Evolutionary conservation across 345 rosid species (phyloP).

Genomic region (Citrus medica): DNA sequence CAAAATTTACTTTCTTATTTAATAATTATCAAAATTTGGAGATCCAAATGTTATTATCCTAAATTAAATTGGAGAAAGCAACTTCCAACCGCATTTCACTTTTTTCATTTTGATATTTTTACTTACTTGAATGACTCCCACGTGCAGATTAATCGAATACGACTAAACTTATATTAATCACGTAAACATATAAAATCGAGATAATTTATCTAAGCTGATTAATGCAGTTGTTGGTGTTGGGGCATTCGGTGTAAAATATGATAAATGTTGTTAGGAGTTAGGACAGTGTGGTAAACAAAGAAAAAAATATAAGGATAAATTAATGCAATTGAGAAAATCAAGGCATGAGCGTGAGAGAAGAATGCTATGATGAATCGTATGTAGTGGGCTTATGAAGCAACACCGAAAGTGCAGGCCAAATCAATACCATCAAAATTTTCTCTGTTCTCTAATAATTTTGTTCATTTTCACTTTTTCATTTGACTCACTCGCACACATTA

Average conservation of each 20-base stretch:
- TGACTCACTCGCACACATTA: not conserved
- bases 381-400: constrained; percentile 20
- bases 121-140: not conserved
- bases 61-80: not conserved
- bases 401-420: constrained; percentile 33
- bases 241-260: not conserved
- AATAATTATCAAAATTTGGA: not conserved
- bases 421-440: not conserved
- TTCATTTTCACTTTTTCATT: accelerated
- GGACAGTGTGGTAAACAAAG: constrained; percentile 1
- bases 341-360: not conserved
- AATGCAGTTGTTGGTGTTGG: not conserved
- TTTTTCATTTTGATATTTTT: no score
- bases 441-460: accelerated
- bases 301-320: not conserved
- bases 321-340: not conserved
- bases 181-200: no score
- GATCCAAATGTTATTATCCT: no score
- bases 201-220: no score
- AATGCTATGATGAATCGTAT: not conserved
- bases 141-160: no score
- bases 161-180: no score
- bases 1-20: no score
- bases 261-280: not conserved
- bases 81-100: not conserved